Percentiles rank a stretch among this genome's conserved stretches.
These are phyloP conservation scores for Xylaria sp. DNA, from an alignment of 2,329 filamentous ascomycete species.

Conservation along the genomic window DNA sequence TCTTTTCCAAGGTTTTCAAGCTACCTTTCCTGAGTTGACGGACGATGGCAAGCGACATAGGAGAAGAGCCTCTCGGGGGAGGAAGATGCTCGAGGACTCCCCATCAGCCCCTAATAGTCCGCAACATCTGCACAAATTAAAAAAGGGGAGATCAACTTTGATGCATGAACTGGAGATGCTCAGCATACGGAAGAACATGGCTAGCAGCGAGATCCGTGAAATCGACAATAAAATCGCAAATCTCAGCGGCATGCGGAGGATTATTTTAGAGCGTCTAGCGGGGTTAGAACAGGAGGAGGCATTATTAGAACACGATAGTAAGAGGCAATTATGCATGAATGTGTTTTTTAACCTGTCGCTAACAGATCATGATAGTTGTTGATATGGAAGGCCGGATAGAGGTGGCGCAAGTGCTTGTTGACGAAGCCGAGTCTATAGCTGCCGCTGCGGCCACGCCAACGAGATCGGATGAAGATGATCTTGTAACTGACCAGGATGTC, in stretches of 20 bases:
- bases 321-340: slow-evolving; percentile 38
- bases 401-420: slow-evolving; percentile 63
- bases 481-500: slow-evolving; percentile 57
- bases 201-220: slow-evolving; percentile 91
- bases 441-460: slow-evolving; percentile 56
- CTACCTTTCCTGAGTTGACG: slow-evolving; percentile 74
- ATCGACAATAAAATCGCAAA: slow-evolving; percentile 98
- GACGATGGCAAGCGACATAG: slow-evolving; percentile 75
- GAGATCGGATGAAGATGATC: slow-evolving; percentile 58
- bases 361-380: slow-evolving; percentile 54
- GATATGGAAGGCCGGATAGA: slow-evolving; percentile 68
- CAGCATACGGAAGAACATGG: slow-evolving; percentile 94
- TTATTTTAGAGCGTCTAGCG: slow-evolving; percentile 86
- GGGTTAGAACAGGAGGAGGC: slow-evolving; percentile 89
- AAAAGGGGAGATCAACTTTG: slow-evolving; percentile 78
- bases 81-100: slow-evolving; percentile 75
- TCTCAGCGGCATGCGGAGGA: slow-evolving; percentile 87
- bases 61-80: slow-evolving; percentile 73
- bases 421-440: slow-evolving; percentile 63
- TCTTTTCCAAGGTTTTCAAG: slow-evolving; percentile 95
- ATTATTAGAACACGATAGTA: slow-evolving; percentile 85
- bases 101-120: slow-evolving; percentile 61
- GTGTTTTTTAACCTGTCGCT: slow-evolving; percentile 34
- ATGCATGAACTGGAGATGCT: slow-evolving; percentile 90
- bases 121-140: slow-evolving; percentile 73